Base-by-base conservation (phyloP, 2,329 filamentous ascomycete species). In the Mollisia scopiformis region DNA sequence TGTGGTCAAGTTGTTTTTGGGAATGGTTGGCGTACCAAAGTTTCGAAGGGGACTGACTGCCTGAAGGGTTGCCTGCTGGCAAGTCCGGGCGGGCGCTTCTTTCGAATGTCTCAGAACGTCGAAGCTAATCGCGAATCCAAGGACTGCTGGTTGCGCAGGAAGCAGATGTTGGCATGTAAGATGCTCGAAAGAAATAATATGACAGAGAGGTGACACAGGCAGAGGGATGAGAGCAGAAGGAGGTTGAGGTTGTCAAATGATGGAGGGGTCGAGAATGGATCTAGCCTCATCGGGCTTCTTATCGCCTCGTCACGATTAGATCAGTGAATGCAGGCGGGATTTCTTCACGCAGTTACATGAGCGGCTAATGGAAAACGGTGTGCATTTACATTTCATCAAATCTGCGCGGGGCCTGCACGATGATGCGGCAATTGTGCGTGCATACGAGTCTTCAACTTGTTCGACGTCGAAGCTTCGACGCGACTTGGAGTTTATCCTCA, bases 11-110 rank as follows among this genome's bases (percentile, higher is more conserved):
- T 23, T 43, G 27, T 25, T 49, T 53, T 46, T 47, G 46, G 49
- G n/a, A n/a, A n/a, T n/a, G n/a, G 55, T 41, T 58, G 31, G 59
- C 49, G 55, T 54, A 59, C 31, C 50, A 55, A 55, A 31, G 23
- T 52, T 51, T 33, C 43, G 47, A 35, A 28, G 37, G 55, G 33
- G 16, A 39, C 21, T 58, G 31, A 56, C 54, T 62, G 62, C 62
- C 62, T 64, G 62, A 58, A 57, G 55, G 37, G 53, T 30, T 60
- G 58, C 58, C 58, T 65, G 61, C 60, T 57, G 51, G 43, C 53
- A 39, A 57, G 57, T 62, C 47, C 61, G 55, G 55, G 58, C 55
- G 55, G 57, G 61, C 54, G 55, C 47, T n/a, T 49, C 16, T 23
- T 56, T 33, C 55, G 51, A 59, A 46, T 59, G 53, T 58, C 56